A percentile compares a stretch with the other conserved stretches of the same genome.
These are phyloP conservation scores for Penicillium egyptiacum DNA, from an alignment of 495 filamentous ascomycete species.

Conservation along the genomic window DNA sequence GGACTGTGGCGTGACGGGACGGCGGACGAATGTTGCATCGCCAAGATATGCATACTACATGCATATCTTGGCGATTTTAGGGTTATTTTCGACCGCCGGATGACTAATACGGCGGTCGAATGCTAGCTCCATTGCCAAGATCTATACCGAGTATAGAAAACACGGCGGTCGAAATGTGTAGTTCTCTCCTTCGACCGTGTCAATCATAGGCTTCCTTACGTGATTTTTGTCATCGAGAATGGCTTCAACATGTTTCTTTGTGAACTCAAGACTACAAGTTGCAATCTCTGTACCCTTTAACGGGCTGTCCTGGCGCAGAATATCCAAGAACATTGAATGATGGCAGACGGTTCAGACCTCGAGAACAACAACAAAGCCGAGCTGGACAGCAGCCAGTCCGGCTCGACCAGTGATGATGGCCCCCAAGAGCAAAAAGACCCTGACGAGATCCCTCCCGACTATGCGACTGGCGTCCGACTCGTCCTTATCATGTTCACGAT, in stretches of 20 bases:
- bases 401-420: constrained; percentile 1
- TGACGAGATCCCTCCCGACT: constrained; percentile 8
- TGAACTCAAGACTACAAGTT: constrained; percentile 1
- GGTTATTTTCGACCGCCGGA: no score
- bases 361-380: neutral
- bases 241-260: constrained; percentile 25
- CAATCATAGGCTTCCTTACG: constrained; percentile 6
- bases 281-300: neutral
- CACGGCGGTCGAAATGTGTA: constrained; percentile 16
- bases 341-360: constrained; percentile 2
- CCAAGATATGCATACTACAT: no score
- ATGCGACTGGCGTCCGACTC: constrained; percentile 9
- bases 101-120: constrained; percentile 10
- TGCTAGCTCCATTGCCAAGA: constrained; percentile 7
- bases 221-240: constrained; percentile 23
- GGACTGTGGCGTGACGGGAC: no score
- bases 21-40: no score
- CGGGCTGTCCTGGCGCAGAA: neutral
- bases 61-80: no score
- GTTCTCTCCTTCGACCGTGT: constrained; percentile 19
- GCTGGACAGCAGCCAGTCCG: neutral
- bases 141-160: constrained; percentile 6
- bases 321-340: constrained; percentile 4
- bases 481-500: constrained; percentile 26
- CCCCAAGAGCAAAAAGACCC: neutral